phyloP scores from a whole-genome alignment of 129 eudicot species.

The Pulicaria dysenterica region DNA sequence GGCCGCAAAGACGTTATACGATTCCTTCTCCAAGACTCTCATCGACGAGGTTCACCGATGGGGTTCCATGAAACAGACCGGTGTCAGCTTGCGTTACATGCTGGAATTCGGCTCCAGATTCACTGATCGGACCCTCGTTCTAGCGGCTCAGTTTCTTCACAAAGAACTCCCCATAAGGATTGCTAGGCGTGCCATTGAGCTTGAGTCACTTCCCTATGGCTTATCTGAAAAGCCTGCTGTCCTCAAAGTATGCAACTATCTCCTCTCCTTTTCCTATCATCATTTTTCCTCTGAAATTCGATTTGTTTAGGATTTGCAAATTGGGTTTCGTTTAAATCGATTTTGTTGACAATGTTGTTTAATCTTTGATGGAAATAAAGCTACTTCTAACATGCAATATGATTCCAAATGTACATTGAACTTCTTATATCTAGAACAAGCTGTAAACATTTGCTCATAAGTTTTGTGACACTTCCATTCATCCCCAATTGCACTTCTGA shows the following conservation, averaged over 20 bases:
- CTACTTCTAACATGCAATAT: background rate
- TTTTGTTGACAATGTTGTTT: background rate
- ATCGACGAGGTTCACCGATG: slow-evolving; percentile 74
- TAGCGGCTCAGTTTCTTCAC: slow-evolving; percentile 91
- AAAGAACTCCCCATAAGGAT: slow-evolving; percentile 89
- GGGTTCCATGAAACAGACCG: slow-evolving; percentile 93
- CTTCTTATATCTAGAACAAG: background rate
- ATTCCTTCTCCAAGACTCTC: slow-evolving; percentile 50
- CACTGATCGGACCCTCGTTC: slow-evolving; percentile 56
- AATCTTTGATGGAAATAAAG: background rate
- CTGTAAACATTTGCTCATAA: background rate
- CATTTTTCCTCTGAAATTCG: background rate
- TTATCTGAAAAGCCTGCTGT: slow-evolving; percentile 82
- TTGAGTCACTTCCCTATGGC: slow-evolving; percentile 81
- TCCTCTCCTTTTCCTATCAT: background rate
- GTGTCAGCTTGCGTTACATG: slow-evolving; percentile 90
- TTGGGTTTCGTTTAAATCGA: background rate
- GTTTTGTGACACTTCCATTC: too few species aligned
- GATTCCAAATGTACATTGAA: background rate
- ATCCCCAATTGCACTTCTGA: too few species aligned
- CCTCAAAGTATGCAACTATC: slow-evolving; percentile 47
- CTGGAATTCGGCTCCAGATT: slow-evolving; percentile 87
- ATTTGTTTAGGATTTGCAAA: background rate
- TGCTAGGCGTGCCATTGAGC: slow-evolving; percentile 83
- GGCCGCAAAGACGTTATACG: slow-evolving; percentile 65